Percentiles rank a stretch among this genome's conserved stretches.
phyloP scores from a whole-genome alignment of 805 yeast genomes.

The Suhomyces xylopsoci region DNA sequence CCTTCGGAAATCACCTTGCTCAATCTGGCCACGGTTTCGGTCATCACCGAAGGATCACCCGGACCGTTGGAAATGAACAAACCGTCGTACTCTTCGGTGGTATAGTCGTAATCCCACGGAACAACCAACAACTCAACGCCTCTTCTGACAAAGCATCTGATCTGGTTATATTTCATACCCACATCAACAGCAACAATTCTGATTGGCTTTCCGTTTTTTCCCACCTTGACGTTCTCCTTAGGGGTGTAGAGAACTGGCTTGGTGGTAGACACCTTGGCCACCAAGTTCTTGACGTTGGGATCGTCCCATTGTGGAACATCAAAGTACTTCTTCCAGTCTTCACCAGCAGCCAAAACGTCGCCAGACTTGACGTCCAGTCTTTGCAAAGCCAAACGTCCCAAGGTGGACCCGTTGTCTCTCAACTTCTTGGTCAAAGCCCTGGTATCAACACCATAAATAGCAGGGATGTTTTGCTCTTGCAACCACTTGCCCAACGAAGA shows the following conservation, averaged over 20 bases:
- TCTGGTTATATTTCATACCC: slow-evolving; percentile 97
- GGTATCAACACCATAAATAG: slow-evolving; percentile 96
- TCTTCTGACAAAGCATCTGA: slow-evolving; percentile 91
- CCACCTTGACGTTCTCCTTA: slow-evolving; percentile 49
- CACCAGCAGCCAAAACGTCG: slow-evolving; percentile 27
- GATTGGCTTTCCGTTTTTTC: slow-evolving; percentile 69
- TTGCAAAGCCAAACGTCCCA: slow-evolving; percentile 81
- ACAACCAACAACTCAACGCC: slow-evolving; percentile 96
- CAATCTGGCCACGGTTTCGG: slow-evolving; percentile 61
- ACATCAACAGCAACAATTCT: slow-evolving; percentile 91
- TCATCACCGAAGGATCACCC: slow-evolving; percentile 93
- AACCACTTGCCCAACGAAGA: slow-evolving; percentile 94
- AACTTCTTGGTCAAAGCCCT: slow-evolving; percentile 90
- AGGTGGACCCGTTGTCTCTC: slow-evolving; percentile 88
- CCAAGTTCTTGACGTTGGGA: slow-evolving; percentile 89
- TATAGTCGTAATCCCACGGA: slow-evolving; percentile 90
- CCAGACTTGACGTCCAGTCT: slow-evolving; percentile 31
- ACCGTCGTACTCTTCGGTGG: slow-evolving; percentile 85
- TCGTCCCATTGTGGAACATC: slow-evolving; percentile 86
- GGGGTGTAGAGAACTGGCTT: slow-evolving; percentile 79
- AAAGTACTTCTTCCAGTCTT: slow-evolving; percentile 59
- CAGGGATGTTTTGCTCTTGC: slow-evolving; percentile 87
- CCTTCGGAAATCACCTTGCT: slow-evolving; percentile 55
- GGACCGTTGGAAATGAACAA: slow-evolving; percentile 97
- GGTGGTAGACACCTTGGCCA: slow-evolving; percentile 81